Percentiles rank a stretch among this genome's conserved stretches.
Conservation (phyloP, 2,329 filamentous ascomycete species). For the Fusarium haematococcum region DNA sequence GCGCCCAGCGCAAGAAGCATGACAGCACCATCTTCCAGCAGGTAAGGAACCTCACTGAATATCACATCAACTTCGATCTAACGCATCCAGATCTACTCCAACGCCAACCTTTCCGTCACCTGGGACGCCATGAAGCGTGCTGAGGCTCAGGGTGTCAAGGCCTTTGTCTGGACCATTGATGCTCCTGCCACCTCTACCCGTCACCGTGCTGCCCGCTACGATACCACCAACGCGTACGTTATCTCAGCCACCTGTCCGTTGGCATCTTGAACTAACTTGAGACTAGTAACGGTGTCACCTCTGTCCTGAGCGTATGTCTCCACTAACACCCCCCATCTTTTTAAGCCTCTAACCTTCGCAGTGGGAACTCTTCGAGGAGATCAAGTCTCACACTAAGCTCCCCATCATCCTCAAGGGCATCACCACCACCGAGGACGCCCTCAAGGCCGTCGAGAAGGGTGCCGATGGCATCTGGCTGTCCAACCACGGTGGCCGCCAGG, state of each 20-base stretch:
- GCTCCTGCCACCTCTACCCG: slow-evolving; percentile 38
- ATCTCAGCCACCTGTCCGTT: too few species aligned
- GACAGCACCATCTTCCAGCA: slow-evolving; percentile 49
- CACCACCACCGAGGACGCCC: slow-evolving; percentile 53
- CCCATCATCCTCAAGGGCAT: slow-evolving; percentile 55
- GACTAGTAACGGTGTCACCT: slow-evolving; percentile 36
- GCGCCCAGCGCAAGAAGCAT: slow-evolving; percentile 41
- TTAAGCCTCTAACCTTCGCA: slow-evolving; percentile 2
- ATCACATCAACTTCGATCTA: accelerated
- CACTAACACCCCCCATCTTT: not conserved
- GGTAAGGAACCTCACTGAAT: slow-evolving; percentile 15
- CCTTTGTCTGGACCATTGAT: slow-evolving; percentile 54
- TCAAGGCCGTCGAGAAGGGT: slow-evolving; percentile 47
- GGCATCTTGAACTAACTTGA: not conserved
- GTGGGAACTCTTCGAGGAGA: slow-evolving; percentile 45
- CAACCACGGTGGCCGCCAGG: slow-evolving; percentile 57
- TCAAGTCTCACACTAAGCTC: slow-evolving; percentile 49
- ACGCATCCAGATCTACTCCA: slow-evolving; percentile 45
- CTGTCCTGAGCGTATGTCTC: slow-evolving; percentile 33
- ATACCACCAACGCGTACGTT: slow-evolving; percentile 41
- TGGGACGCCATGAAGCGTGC: slow-evolving; percentile 49
- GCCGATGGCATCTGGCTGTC: slow-evolving; percentile 54
- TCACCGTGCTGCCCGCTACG: slow-evolving; percentile 43
- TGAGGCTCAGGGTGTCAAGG: slow-evolving; percentile 50
- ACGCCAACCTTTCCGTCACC: slow-evolving; percentile 48